Evolutionary conservation across 73 alveolate species (phyloP).

Genomic region (Paramecium biaurelia): DNA sequence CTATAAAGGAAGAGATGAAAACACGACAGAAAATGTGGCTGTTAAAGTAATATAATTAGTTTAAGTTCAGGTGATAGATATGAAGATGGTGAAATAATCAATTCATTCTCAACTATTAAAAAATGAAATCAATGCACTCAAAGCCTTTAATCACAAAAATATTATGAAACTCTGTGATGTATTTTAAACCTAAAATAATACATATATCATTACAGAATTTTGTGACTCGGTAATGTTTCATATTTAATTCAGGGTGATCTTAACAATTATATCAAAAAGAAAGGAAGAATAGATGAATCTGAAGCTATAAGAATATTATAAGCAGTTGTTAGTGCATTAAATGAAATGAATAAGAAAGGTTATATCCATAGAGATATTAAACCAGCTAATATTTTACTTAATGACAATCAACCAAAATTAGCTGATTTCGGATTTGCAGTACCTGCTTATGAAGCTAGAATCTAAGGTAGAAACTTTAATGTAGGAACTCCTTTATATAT

Average conservation of each 20-base stretch:
- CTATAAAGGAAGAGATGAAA: constrained; percentile 58
- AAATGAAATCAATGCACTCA: constrained; percentile 56
- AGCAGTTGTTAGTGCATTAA: constrained; percentile 32
- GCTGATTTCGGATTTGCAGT: constrained; percentile 64
- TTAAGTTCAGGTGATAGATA: constrained; percentile 4
- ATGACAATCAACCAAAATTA: constrained; percentile 45
- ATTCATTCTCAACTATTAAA: constrained; percentile 37
- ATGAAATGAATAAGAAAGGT: constrained; percentile 45
- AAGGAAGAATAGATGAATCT: constrained; percentile 45
- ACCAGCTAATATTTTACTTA: constrained; percentile 54
- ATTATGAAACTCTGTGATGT: constrained; percentile 60
- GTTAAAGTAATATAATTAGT: constrained; percentile 2
- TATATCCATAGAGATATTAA: constrained; percentile 59
- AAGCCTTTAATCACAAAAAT: constrained; percentile 22
- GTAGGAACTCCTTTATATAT: constrained; percentile 65
- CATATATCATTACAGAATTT: constrained; percentile 56
- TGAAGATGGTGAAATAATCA: constrained; percentile 58
- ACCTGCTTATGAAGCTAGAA: constrained; percentile 53
- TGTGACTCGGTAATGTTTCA: constrained; percentile 28
- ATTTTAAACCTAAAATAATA: constrained; percentile 54
- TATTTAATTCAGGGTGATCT: constrained; percentile 47
- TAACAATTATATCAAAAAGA: not conserved
- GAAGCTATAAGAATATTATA: constrained; percentile 38
- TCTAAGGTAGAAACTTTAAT: constrained; percentile 35
- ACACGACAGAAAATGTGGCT: constrained; percentile 47